Evolutionary conservation across 306 rosid species (phyloP).

Genomic region (Sesbania bispinosa): DNA sequence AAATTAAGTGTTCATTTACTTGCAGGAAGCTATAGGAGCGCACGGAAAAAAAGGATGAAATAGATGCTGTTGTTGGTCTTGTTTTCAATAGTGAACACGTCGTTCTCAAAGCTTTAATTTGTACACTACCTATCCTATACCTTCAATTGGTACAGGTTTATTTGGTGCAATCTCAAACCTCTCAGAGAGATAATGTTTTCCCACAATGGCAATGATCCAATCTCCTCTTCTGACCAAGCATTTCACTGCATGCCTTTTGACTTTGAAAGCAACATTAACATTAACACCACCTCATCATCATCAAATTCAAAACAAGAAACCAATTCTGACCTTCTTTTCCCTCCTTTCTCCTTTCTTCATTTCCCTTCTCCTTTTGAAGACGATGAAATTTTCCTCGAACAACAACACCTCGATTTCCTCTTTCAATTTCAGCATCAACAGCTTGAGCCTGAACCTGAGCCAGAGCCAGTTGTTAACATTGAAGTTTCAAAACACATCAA

Average conservation of each 20-base stretch:
- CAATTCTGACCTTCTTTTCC: not conserved
- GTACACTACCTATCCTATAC: no score
- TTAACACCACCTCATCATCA: no score
- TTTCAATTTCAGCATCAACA: not conserved
- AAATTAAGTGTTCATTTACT: no score
- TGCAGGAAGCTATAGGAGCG: no score
- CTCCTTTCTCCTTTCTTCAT: not conserved
- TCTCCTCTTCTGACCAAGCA: constrained; percentile 14
- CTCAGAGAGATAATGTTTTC: not conserved
- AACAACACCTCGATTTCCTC: no score
- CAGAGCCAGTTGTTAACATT: not conserved
- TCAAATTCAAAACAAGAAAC: not conserved
- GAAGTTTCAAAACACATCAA: no score
- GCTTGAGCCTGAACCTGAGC: not conserved
- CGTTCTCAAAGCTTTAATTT: no score
- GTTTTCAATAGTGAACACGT: no score
- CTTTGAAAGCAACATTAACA: constrained; percentile 9
- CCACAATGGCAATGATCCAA: not conserved
- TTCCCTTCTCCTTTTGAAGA: constrained; percentile 14
- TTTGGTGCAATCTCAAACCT: not conserved
- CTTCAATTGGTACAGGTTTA: no score
- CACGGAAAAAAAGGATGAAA: no score
- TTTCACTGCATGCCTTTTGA: no score
- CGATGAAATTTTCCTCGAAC: not conserved
- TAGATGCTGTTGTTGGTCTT: no score